Evolutionary conservation across 2,329 filamentous ascomycete species (phyloP), one percentile per base, ranked within the genome.

Genomic region (Huntiella omanensis): DNA sequence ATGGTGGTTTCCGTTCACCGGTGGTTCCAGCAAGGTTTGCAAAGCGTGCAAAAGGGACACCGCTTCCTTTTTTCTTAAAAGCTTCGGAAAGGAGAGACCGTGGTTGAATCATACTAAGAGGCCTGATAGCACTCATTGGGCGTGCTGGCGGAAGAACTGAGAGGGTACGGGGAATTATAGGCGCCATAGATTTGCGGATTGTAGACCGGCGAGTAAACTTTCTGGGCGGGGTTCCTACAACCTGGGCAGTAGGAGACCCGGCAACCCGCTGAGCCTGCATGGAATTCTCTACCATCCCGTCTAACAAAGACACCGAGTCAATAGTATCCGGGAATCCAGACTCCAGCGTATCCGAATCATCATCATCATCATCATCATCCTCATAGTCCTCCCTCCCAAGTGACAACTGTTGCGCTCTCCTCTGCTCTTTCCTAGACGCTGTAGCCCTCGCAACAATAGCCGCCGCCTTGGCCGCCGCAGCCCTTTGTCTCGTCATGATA

Each of bases 31-130:
- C 84, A 34, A 84, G 69, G 12, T 78, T 73, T 1, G 81, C 82
- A 60, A 85, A 91, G 17, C 73, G 71, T 54, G 87, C 81, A 52
- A 88, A 79, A 0, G 83, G 82, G 55, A 81, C 75, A 1, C 77
- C 70, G 13, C 75, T 71, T 53, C 79, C 71, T 58, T 80, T 83
- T 28, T 77, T 79, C 54, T 80, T 81, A 17, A 88, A 66, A 4
- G 79, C 77, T 45, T 78, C 77, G 0, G 81, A 81, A 16, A 87
- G 63, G 43, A 83, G 62, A 59, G 81, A 84, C 51, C 75, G 74
- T 1, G 81, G 79, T 42, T 80, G 75, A 22, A 77, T 63, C 59
- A 79, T 72, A 58, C 81, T 86, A 46, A 76, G 59, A 1, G 76
- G 77, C 19, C 75, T 64, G 38, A 75, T 67, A n/a, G 66, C 71